These are phyloP conservation scores for Onygena corvina DNA, from an alignment of 2,329 filamentous ascomycete genomes.

Conservation along the genomic window DNA sequence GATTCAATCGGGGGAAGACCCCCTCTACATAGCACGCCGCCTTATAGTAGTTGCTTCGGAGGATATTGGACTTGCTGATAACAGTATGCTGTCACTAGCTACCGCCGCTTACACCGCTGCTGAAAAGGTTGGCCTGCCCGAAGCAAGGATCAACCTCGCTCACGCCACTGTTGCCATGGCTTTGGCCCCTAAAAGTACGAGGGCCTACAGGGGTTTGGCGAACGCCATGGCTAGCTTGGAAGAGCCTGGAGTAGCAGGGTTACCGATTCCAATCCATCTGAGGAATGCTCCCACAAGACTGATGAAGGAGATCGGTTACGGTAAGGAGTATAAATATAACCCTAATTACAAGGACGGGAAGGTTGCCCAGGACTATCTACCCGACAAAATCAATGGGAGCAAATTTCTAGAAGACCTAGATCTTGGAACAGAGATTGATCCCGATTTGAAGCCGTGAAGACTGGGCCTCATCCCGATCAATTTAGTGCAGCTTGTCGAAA, in stretches of 20 bases:
- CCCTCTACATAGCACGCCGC: conserved; percentile 78
- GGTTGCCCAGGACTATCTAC: conserved; percentile 84
- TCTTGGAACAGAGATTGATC: conserved; percentile 66
- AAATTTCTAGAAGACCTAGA: conserved; percentile 69
- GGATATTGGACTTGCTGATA: conserved; percentile 84
- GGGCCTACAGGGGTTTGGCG: conserved; percentile 69
- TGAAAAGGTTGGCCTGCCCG: conserved; percentile 89
- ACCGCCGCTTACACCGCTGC: conserved; percentile 76
- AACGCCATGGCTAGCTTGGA: conserved; percentile 66
- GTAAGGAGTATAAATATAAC: conserved; percentile 91
- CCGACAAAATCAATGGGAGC: conserved; percentile 57
- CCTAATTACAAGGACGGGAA: conserved; percentile 73
- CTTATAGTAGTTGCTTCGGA: conserved; percentile 93
- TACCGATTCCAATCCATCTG: conserved; percentile 77
- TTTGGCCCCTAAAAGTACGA: conserved; percentile 72
- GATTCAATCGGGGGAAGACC: conserved; percentile 89
- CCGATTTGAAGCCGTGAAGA: conserved; percentile 39
- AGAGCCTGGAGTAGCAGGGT: conserved; percentile 68
- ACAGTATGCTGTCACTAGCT: conserved; percentile 67
- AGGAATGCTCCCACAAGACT: conserved; percentile 82
- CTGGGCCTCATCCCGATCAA: no score
- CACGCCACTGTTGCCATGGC: conserved; percentile 75
- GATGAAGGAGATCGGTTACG: conserved; percentile 88
- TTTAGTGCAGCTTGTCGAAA: no score
- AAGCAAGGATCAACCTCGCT: conserved; percentile 82